These are phyloP conservation scores for Stephania yunnanensis DNA, from an alignment of 164 flowering plant genomes.

Conservation along the genomic window DNA sequence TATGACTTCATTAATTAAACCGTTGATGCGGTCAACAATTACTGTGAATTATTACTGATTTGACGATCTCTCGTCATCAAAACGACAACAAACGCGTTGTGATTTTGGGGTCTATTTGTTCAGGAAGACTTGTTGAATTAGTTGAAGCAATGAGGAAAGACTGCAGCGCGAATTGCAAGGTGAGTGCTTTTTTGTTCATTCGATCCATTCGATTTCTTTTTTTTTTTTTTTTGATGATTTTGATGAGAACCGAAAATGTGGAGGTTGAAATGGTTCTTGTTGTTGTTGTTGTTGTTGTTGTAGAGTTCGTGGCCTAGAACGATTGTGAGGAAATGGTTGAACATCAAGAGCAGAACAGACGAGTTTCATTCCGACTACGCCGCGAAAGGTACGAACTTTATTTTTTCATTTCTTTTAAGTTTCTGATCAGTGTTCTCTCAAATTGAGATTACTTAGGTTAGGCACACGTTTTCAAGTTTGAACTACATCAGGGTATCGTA, in stretches of 20 bases:
- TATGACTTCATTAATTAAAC: too few species aligned
- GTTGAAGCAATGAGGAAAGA: constrained; percentile 32
- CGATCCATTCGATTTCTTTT: too few species aligned
- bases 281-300: background rate
- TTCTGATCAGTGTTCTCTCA: background rate
- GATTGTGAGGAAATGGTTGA: constrained; percentile 65
- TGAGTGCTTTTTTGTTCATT: constrained; percentile 5
- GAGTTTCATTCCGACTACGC: constrained; percentile 57
- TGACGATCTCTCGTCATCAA: background rate
- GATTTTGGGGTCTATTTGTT: constrained; percentile 2
- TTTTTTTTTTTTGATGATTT: too few species aligned
- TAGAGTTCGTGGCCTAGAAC: constrained; percentile 64
- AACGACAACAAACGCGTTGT: background rate
- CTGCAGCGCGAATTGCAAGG: constrained; percentile 29
- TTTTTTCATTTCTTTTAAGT: background rate
- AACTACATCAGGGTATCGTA: too few species aligned
- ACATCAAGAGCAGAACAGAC: constrained; percentile 42
- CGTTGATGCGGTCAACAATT: background rate
- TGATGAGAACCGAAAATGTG: background rate
- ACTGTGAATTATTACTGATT: background rate
- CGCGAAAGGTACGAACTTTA: constrained; percentile 20
- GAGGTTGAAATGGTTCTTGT: background rate
- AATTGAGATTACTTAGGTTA: too few species aligned
- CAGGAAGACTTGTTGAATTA: constrained; percentile 7
- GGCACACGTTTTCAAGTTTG: too few species aligned